Base-by-base conservation (phyloP, 2,329 filamentous ascomycete species). In the Xylaria multiplex region DNA sequence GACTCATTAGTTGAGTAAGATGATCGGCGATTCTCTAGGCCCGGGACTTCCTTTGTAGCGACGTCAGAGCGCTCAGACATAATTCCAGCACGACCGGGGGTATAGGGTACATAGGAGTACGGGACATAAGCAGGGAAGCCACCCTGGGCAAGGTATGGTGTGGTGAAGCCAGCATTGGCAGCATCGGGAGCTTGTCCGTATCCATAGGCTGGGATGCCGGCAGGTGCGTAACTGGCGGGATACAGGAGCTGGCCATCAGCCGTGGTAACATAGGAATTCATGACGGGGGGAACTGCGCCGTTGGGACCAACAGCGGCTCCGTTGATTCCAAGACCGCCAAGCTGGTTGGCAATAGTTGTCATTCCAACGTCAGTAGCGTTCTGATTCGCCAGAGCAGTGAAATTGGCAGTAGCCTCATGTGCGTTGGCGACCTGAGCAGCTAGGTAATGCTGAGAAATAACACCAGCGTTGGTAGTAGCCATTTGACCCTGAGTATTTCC, bases 1-100 rank as follows among this genome's bases (percentile, higher is more conserved):
- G 88, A 91, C 77, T 90, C 88, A 3, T 84, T 90, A 32, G 88
- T 90, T 1, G 88, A 90, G 77, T 90, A 90, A 2, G 88, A 90
- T 16, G 86, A 87, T 59, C 88, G 87, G 27, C 88, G 88, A 65
- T 90, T 90, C 71, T 90, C 88, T 35, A 90, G 80, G 37, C 82
- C 85, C 19, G 88, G 88, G 59, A 90, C 84, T 42, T 90, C 85
- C 32, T 82, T 81, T 56, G 83, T 82, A 14, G 76, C 79, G 71
- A 78, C 80, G 40, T 85, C 83, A 55, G 81, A 77, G 37, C 83
- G 84, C 66, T 84, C 81, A 46, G 82, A 80, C 19, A 80, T 75
- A 7, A 78, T 75, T 37, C 79, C 77, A 37, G 81, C 74, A 19
- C 85, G 84, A n/a, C 82, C 84, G 22, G 86, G 84, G 13, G 85